Percentiles rank a stretch among this genome's conserved stretches.
Evolutionary conservation across 2,329 filamentous ascomycete genomes (phyloP).

Genomic region (Leptographium flavum): DNA sequence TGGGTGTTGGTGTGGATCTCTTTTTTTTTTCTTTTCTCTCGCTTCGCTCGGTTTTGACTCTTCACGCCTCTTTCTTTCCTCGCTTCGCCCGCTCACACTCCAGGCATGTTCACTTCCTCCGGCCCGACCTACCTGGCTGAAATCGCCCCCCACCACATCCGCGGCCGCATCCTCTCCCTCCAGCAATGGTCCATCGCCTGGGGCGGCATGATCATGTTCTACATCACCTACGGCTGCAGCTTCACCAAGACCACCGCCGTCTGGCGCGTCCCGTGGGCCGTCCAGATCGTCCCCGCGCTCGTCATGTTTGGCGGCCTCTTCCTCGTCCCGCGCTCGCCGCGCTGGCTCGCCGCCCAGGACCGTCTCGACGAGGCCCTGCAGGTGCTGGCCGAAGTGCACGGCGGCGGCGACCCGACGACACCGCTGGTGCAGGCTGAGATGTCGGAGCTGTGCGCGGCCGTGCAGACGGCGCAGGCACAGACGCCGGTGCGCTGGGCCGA

Average conservation of each 20-base stretch:
- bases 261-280: constrained; percentile 35
- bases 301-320: constrained; percentile 26
- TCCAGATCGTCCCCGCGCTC: constrained; percentile 30
- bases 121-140: no score
- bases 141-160: no score
- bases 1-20: constrained; percentile 58
- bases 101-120: no score
- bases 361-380: constrained; percentile 29
- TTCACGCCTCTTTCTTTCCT: no score
- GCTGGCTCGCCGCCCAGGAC: constrained; percentile 35
- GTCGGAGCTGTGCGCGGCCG: constrained; percentile 57
- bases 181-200: constrained; percentile 22
- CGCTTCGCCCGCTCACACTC: no score
- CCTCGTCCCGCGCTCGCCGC: constrained; percentile 32
- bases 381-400: constrained; percentile 43
- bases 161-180: constrained; percentile 27
- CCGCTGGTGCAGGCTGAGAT: constrained; percentile 55
- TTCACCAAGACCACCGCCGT: constrained; percentile 25
- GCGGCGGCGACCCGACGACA: constrained; percentile 47
- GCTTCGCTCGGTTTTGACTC: no score
- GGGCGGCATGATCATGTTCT: constrained; percentile 32
- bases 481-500: no score
- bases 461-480: no score
- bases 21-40: no score
- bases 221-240: constrained; percentile 29